Base-by-base conservation (phyloP, 2,329 filamentous ascomycete genomes). In the Pleoardoris graminearum region DNA sequence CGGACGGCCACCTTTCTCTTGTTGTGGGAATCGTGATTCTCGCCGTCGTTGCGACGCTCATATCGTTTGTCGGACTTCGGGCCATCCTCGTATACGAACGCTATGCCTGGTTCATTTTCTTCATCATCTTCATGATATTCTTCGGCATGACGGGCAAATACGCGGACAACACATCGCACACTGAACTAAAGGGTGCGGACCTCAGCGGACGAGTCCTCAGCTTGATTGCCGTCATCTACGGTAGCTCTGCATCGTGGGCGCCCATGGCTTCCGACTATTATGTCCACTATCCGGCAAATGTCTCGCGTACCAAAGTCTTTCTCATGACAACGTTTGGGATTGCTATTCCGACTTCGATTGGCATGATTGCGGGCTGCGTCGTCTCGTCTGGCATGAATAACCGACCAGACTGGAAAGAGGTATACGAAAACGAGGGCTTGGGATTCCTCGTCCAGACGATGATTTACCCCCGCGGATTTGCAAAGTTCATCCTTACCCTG, bases 91-190 rank as follows among this genome's bases (percentile, higher is more conserved):
- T 75, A 0, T 80, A 75, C 57, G 78, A 80, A 66, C 76, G 77
- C 49, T 80, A 79, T 54, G 76, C 77, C 1, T 80, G 78, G 78
- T 71, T 78, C 54, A 59, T 75, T 47, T 78, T 76, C 49, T 73
- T 80, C 58, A 73, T 79, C 55, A 71, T 80, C 30, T 72, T 81
- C 59, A 68, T 76, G 53, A 69, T 81, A 49, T 75, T 81, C 49
- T 75, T 80, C 46, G 78, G 75, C 14, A 69, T 80, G 65, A 74
- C 77, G 1, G 77, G 72, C 8, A 67, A 65, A 6, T 76, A 79
- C 48, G 70, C 79, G 8, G 74, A 78, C 48, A 66, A 77, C 48
- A 67, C 57, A 25, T 65, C 66, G 7, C 69, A 69, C 8, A 65
- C 65, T 2, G 47, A 53, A 7, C 65, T 71, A 7, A 66, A 67